A percentile compares a stretch with the other conserved stretches of the same genome.
These are phyloP conservation scores for Scopulariopsis brevicaulis DNA, from an alignment of 2,329 filamentous ascomycete species.

Conservation along the genomic window DNA sequence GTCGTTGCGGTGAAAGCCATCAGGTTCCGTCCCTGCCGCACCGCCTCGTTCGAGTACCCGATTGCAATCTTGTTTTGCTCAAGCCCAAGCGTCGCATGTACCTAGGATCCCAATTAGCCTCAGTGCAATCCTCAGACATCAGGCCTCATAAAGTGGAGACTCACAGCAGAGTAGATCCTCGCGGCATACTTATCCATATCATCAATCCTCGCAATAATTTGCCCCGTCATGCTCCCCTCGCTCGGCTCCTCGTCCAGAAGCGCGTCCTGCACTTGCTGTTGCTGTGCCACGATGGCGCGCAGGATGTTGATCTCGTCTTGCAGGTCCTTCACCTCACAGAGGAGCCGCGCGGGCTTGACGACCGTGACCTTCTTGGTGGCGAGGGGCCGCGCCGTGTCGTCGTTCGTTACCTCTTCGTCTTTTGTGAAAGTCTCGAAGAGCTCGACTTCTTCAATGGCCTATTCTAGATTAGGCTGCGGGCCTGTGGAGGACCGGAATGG, in stretches of 20 bases:
- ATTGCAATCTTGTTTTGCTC: not conserved
- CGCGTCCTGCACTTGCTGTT: slow-evolving; percentile 6
- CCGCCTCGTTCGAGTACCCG: not conserved
- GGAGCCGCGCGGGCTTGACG: slow-evolving; percentile 4
- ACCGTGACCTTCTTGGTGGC: slow-evolving; percentile 1
- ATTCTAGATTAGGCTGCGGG: not conserved
- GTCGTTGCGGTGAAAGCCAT: not conserved
- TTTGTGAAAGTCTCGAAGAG: slow-evolving; percentile 1
- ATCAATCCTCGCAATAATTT: slow-evolving; percentile 7
- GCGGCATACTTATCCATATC: slow-evolving; percentile 10
- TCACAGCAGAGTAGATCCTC: slow-evolving; percentile 9
- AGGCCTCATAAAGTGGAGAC: too few species aligned
- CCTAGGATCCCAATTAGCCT: not conserved
- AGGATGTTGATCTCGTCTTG: slow-evolving; percentile 13
- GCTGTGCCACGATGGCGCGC: slow-evolving; percentile 6
- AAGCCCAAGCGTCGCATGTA: not conserved
- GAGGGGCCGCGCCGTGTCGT: not conserved
- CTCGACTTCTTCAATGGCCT: slow-evolving; percentile 2
- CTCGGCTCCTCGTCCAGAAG: not conserved
- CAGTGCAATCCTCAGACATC: too few species aligned
- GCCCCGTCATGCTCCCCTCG: not conserved
- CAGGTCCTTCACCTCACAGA: slow-evolving; percentile 12
- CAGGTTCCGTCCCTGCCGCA: not conserved
- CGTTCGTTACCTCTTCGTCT: not conserved
- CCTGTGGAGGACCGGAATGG: slow-evolving; percentile 1